Evolutionary conservation across 768 basidiomycete species (phyloP).

Genomic region (Leccinum barrowsii): DNA sequence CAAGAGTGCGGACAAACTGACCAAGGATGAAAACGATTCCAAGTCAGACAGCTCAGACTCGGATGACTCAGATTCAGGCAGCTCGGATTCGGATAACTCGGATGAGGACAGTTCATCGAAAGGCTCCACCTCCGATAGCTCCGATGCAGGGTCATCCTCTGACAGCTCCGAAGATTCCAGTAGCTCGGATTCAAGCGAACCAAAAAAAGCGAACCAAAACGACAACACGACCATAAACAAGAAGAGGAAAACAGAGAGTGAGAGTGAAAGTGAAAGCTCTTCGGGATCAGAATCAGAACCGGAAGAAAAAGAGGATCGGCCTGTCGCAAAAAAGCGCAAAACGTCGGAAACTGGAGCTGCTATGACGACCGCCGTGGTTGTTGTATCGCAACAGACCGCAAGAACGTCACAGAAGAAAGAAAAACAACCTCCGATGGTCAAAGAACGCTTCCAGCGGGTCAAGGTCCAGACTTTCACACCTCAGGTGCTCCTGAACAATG

Average conservation of each 20-base stretch:
- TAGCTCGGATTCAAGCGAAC: slow-evolving; percentile 15
- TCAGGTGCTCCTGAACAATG: slow-evolving; percentile 55
- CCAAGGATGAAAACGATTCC: not conserved
- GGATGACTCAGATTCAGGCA: slow-evolving; percentile 15
- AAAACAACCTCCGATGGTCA: slow-evolving; percentile 36
- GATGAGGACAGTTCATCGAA: slow-evolving; percentile 15
- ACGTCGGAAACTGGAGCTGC: slow-evolving; percentile 49
- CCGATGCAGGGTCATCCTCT: slow-evolving; percentile 17
- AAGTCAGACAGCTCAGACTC: slow-evolving; percentile 14
- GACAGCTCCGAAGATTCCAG: slow-evolving; percentile 9
- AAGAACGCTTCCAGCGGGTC: slow-evolving; percentile 78
- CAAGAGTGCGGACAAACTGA: not conserved
- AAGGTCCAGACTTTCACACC: slow-evolving; percentile 55
- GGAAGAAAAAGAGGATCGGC: slow-evolving; percentile 11
- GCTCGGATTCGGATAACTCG: slow-evolving; percentile 18
- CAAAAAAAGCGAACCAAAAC: slow-evolving; percentile 6
- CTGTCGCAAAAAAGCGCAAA: slow-evolving; percentile 59
- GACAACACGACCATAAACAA: not conserved
- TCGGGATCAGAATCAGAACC: not conserved
- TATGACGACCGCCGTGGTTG: slow-evolving; percentile 42
- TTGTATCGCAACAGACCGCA: not conserved
- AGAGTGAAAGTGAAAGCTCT: not conserved
- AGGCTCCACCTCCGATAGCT: slow-evolving; percentile 8
- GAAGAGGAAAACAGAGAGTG: not conserved
- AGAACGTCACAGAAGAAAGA: slow-evolving; percentile 6